Conservation (phyloP, 768 basidiomycete genomes). For the Suillus sp. region DNA sequence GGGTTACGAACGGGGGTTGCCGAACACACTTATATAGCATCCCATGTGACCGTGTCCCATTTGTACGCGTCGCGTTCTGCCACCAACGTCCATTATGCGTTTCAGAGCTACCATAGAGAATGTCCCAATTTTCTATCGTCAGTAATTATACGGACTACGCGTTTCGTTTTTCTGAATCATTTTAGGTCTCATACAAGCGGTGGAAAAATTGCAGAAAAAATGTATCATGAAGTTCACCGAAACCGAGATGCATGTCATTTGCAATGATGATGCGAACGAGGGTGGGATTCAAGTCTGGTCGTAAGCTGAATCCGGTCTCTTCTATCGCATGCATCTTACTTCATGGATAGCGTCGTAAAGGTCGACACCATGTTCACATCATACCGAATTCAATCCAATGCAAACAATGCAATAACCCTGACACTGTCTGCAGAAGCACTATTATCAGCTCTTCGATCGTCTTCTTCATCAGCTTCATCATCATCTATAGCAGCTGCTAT, state of each 20-base stretch:
- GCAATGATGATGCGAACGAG: conserved; percentile 76
- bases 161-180: conserved; percentile 16
- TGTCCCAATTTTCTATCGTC: conserved; percentile 57
- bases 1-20: background rate
- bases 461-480: conserved; percentile 49
- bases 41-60: conserved; percentile 31
- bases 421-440: conserved; percentile 75
- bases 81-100: conserved; percentile 47
- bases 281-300: conserved; percentile 90
- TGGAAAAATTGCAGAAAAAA: conserved; percentile 84
- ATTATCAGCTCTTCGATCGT: conserved; percentile 70
- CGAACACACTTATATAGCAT: background rate
- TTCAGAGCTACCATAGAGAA: conserved; percentile 63
- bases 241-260: conserved; percentile 78
- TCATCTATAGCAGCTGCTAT: conserved; percentile 34
- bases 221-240: conserved; percentile 82
- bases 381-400: conserved; percentile 87
- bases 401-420: conserved; percentile 78
- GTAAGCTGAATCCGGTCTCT: conserved; percentile 42
- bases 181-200: conserved; percentile 74
- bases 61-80: conserved; percentile 16
- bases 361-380: conserved; percentile 67
- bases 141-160: conserved; percentile 17
- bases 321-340: conserved; percentile 11
- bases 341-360: conserved; percentile 56